Conservation (phyloP, 257 asterid species). For the Ocimum tenuiflorum region DNA sequence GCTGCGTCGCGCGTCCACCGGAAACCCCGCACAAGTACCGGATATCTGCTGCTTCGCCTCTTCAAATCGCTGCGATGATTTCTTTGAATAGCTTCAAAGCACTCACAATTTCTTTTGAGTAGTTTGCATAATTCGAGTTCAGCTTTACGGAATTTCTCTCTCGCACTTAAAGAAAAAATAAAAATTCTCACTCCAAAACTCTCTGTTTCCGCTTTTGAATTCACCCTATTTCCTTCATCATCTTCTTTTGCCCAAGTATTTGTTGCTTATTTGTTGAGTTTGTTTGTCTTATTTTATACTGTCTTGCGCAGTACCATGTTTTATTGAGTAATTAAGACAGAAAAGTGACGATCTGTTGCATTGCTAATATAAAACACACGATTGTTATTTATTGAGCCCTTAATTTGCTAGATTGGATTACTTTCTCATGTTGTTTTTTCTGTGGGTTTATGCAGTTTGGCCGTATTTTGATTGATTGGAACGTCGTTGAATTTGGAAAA, state of each 20-base stretch:
- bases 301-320: neutral
- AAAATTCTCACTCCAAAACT: constrained; percentile 23
- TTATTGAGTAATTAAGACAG: neutral
- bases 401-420: constrained; percentile 16
- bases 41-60: too few species aligned
- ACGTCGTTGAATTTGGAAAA: too few species aligned
- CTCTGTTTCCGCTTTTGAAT: constrained; percentile 30
- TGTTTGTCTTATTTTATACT: neutral
- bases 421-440: neutral
- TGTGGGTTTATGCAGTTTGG: neutral
- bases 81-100: too few species aligned
- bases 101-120: too few species aligned
- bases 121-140: constrained; percentile 19
- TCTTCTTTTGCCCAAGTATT: constrained; percentile 21
- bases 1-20: too few species aligned
- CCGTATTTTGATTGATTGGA: too few species aligned
- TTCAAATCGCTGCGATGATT: too few species aligned
- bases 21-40: too few species aligned
- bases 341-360: neutral
- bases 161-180: neutral
- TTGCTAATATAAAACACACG: constrained; percentile 1
- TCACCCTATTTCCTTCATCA: constrained; percentile 9
- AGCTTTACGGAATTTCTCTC: constrained; percentile 21
- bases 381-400: neutral
- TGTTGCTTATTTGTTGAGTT: neutral